These are phyloP conservation scores for Raddia guianensis DNA, from an alignment of 176 grass and related monocot genomes.

Conservation along the genomic window DNA sequence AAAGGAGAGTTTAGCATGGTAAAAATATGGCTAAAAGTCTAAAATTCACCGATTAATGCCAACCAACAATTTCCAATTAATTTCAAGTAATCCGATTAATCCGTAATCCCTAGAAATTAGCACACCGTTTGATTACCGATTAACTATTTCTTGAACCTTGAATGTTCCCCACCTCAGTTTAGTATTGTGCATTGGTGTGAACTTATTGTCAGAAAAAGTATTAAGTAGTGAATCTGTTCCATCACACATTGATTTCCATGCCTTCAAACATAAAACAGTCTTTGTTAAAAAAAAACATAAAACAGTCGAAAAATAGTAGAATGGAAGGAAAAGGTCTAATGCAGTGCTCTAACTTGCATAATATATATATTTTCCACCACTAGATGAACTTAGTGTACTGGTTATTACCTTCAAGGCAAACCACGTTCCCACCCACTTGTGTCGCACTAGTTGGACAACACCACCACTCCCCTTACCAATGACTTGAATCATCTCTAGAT, in stretches of 20 bases:
- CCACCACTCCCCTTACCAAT: conserved; percentile 97
- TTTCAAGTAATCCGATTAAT: too few relatives aligned
- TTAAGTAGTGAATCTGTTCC: conserved; percentile 15
- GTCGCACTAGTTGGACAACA: conserved; percentile 81
- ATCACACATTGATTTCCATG: conserved; percentile 9
- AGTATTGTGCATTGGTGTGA: neutral
- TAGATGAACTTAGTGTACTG: conserved; percentile 12
- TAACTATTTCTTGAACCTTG: too few relatives aligned
- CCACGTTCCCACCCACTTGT: conserved; percentile 87
- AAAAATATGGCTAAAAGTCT: too few relatives aligned
- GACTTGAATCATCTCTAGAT: conserved; percentile 91
- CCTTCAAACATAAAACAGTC: conserved; percentile 10
- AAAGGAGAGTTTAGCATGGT: too few relatives aligned
- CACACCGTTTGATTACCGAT: too few relatives aligned
- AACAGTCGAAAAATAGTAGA: neutral
- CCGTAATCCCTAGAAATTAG: too few relatives aligned
- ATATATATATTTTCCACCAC: neutral
- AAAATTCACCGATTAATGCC: too few relatives aligned
- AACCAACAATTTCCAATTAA: too few relatives aligned
- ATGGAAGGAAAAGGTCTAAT: neutral
- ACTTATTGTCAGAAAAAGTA: conserved; percentile 1
- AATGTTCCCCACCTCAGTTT: neutral
- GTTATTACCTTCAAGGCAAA: conserved; percentile 88
- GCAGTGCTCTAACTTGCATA: neutral
- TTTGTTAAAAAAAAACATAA: conserved; percentile 5